Evolutionary conservation across 495 filamentous ascomycete species (phyloP).

Genomic region (Thermochaetoides thermophila): DNA sequence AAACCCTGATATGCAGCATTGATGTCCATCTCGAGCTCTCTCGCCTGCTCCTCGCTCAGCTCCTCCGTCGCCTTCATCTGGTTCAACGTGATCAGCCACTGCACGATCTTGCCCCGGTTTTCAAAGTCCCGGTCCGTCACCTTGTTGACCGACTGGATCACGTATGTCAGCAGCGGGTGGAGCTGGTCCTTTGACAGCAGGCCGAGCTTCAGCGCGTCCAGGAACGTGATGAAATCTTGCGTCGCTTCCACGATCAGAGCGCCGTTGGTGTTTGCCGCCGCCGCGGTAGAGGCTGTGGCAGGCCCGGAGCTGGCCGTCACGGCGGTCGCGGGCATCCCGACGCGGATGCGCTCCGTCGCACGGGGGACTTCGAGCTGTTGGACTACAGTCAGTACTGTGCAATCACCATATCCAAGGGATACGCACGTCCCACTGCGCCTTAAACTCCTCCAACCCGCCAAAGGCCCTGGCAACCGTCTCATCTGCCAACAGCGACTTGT

Average conservation of each 20-base stretch:
- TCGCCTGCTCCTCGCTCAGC: constrained; percentile 68
- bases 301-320: constrained; percentile 36
- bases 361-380: constrained; percentile 80
- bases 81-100: constrained; percentile 94
- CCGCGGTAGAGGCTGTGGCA: constrained; percentile 28
- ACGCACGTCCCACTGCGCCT: constrained; percentile 76
- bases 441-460: constrained; percentile 84
- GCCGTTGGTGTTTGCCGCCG: constrained; percentile 46
- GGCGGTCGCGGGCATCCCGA: constrained; percentile 62
- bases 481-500: constrained; percentile 82
- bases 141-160: constrained; percentile 92
- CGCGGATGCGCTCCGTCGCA: constrained; percentile 81
- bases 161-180: constrained; percentile 81
- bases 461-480: constrained; percentile 74
- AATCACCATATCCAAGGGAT: too few relatives aligned
- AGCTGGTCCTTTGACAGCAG: constrained; percentile 88
- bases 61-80: constrained; percentile 94
- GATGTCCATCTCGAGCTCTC: constrained; percentile 79
- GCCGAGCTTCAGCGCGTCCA: constrained; percentile 82
- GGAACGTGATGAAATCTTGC: constrained; percentile 94
- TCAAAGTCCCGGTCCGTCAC: constrained; percentile 91
- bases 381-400: too few relatives aligned
- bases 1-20: constrained; percentile 86
- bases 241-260: constrained; percentile 73
- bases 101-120: constrained; percentile 87